phyloP scores from a whole-genome alignment of 306 rosid species.

The Lathyrus sativus region DNA sequence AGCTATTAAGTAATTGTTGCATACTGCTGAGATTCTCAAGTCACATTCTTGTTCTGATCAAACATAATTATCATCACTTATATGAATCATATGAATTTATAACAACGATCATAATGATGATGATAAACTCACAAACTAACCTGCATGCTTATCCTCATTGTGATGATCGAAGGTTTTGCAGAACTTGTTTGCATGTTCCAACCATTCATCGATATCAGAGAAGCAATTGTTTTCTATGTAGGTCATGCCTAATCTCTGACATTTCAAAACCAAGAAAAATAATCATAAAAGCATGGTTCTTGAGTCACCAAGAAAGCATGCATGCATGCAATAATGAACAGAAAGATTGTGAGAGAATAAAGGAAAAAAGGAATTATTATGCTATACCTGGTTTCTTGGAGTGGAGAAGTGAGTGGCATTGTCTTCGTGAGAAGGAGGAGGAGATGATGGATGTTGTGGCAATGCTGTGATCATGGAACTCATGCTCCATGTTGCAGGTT shows the following conservation, averaged over 20 bases:
- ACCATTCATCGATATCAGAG: constrained; percentile 52
- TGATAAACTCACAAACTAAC: constrained; percentile 19
- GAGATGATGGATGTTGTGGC: not conserved
- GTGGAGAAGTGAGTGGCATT: constrained; percentile 39
- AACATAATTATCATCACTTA: not conserved
- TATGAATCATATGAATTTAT: not conserved
- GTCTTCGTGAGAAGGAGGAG: constrained; percentile 42
- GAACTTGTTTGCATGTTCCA: constrained; percentile 47
- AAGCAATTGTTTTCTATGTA: constrained; percentile 33
- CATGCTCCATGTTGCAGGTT: constrained; percentile 44
- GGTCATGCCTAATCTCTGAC: constrained; percentile 22
- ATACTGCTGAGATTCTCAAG: constrained; percentile 37
- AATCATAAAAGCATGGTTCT: not conserved
- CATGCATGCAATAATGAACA: no score
- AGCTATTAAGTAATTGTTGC: constrained; percentile 14
- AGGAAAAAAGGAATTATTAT: no score
- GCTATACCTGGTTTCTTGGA: constrained; percentile 52
- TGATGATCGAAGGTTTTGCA: constrained; percentile 33
- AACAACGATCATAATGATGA: no score
- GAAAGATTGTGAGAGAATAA: not conserved
- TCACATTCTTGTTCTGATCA: constrained; percentile 16
- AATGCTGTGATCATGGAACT: constrained; percentile 33
- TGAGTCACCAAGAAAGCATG: not conserved
- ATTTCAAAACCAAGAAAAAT: constrained; percentile 10
- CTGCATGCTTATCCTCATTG: constrained; percentile 33